Base-by-base conservation (phyloP, 2,329 filamentous ascomycete species). In the Sphaceloma murrayae region DNA sequence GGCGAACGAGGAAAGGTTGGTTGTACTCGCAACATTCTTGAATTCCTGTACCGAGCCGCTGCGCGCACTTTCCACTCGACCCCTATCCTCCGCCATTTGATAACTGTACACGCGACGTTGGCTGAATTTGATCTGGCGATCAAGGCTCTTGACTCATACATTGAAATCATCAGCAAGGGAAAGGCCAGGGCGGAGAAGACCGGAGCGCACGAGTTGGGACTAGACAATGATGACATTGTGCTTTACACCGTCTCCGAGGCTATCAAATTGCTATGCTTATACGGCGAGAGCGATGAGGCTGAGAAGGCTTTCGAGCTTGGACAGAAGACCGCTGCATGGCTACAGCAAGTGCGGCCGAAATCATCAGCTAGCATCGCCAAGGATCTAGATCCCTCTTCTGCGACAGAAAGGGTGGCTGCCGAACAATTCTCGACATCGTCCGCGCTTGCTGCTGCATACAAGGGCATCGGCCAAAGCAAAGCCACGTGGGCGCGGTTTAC, bases 41-140 rank as follows among this genome's bases (percentile, higher is more conserved):
- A 80, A 22, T 84, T 87, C 19, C 71, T 98, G 5, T 98, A 96
- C 62, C 82, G 82, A 29, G 85, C 88, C 16, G 85, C 89, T 5
- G 86, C 83, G 7, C 94, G 91, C 62, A 94, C 88, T 0, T 98
- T 91, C 57, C 91, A 98, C 63, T 98, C 91, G 1, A 94, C 89
- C 1, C 70, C 86, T 7, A 84, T 96, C 49, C 67, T 98, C 21
- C 75, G 89, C 47, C 77, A 88, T 55, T 71, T 98, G 0, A 96
- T 96, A 58, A 81, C 78, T 8, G 82, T 94, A 2, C 91, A 98
- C 60, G 71, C 89, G 13, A 77, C 86, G 2, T 70, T 95, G 13
- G 86, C 87, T 6, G 89, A 98, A 54, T 96, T 95, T 52, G 85
- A 94, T 46, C 68, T 96, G 38, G 88, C 88, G 1, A 80, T 94